Evolutionary conservation across 306 rosid genomes (phyloP).

Genomic region (Citrullus colocynthis): DNA sequence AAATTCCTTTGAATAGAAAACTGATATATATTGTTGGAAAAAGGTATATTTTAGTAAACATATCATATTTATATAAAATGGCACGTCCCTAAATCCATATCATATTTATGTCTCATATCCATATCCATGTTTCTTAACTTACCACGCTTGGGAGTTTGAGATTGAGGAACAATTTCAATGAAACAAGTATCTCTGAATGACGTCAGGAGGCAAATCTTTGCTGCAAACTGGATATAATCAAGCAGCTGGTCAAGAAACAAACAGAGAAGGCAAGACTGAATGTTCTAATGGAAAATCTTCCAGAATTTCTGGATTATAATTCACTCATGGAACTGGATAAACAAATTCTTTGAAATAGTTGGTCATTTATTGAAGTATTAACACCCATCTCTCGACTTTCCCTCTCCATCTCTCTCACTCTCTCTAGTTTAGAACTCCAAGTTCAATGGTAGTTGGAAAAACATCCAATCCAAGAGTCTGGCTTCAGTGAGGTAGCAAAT

Average conservation of each 20-base stretch:
- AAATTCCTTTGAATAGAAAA: not conserved
- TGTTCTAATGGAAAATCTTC: not conserved
- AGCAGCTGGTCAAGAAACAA: conserved; percentile 8
- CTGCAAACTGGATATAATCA: conserved; percentile 51
- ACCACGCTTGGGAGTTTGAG: conserved; percentile 53
- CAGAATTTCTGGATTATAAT: not conserved
- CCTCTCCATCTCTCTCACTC: not conserved
- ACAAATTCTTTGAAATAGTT: not conserved
- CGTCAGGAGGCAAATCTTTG: conserved; percentile 77
- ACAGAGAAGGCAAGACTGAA: not conserved
- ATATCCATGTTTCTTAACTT: not conserved
- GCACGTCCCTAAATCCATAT: not conserved
- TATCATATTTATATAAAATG: not conserved
- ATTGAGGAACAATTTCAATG: conserved; percentile 55
- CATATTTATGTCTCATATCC: not conserved
- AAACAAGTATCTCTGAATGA: conserved; percentile 89
- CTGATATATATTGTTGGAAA: not conserved
- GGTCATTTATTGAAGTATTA: not conserved
- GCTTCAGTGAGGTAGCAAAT: not conserved
- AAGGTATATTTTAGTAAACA: not conserved
- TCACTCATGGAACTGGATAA: not conserved
- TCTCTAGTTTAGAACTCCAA: not conserved
- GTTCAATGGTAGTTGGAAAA: not conserved
- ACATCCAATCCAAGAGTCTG: not conserved
- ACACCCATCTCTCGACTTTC: not conserved